Conservation (phyloP, 2,329 filamentous ascomycete genomes). For the Colletotrichum neosansevieriae region DNA sequence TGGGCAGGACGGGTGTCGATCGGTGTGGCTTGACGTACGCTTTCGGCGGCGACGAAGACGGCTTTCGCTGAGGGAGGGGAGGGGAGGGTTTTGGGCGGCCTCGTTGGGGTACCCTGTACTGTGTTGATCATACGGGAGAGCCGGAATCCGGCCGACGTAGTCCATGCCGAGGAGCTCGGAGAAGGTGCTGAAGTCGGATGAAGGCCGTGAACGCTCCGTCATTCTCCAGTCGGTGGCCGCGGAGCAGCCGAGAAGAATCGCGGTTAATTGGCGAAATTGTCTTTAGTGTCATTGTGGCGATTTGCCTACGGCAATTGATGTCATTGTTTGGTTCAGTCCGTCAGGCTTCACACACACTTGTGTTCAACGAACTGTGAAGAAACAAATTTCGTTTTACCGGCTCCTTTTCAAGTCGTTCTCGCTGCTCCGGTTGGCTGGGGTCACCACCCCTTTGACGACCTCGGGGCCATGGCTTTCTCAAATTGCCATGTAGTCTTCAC, state of each 20-base stretch:
- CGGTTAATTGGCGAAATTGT: neutral
- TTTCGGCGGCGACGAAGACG: neutral
- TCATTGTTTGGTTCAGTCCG: neutral
- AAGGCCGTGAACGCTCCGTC: constrained; percentile 10
- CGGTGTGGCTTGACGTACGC: constrained; percentile 34
- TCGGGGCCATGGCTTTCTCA: neutral
- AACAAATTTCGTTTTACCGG: constrained; percentile 7
- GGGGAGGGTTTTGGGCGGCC: constrained; percentile 19
- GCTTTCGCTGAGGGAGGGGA: neutral
- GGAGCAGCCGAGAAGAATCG: neutral
- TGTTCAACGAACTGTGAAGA: neutral
- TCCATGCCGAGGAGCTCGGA: constrained; percentile 3
- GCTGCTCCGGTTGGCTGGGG: constrained; percentile 12
- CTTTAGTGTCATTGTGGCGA: neutral
- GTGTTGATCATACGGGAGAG: constrained; percentile 22
- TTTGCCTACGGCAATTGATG: neutral
- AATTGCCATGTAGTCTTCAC: neutral
- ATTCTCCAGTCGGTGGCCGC: constrained; percentile 17
- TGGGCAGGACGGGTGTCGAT: constrained; percentile 12
- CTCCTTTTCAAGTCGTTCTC: neutral
- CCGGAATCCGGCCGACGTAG: constrained; percentile 19
- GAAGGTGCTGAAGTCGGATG: constrained; percentile 1
- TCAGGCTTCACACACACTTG: neutral
- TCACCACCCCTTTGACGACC: neutral
- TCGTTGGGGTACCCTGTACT: constrained; percentile 26